Conservation (phyloP, 2,329 filamentous ascomycete species). For the Bipolaris bicolor region DNA sequence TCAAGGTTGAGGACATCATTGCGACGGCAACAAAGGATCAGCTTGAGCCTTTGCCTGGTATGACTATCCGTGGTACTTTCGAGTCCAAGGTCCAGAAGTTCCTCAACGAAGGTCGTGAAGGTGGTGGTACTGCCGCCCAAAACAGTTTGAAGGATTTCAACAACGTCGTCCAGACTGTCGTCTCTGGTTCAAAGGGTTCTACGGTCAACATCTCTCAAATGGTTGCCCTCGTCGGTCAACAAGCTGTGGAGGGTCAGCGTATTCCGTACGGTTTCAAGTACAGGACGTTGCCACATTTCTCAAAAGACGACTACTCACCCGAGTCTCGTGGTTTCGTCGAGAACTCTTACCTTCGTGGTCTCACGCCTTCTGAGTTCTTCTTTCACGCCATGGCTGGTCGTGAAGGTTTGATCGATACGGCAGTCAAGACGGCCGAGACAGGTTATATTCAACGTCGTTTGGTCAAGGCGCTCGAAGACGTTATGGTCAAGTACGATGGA, state of each 20-base stretch:
- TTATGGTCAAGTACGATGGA: constrained; percentile 96
- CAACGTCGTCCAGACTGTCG: constrained; percentile 95
- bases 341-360: constrained; percentile 94
- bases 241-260: constrained; percentile 97
- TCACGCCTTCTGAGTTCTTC: constrained; percentile 97
- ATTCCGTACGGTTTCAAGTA: constrained; percentile 99
- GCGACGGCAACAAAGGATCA: constrained; percentile 80
- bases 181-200: constrained; percentile 96
- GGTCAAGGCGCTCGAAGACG: constrained; percentile 96
- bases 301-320: constrained; percentile 98
- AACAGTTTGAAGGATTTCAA: constrained; percentile 93
- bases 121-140: constrained; percentile 90
- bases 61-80: constrained; percentile 98
- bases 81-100: constrained; percentile 96
- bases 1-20: constrained; percentile 77
- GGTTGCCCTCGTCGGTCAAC: constrained; percentile 96
- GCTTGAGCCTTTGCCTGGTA: constrained; percentile 92
- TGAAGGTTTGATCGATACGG: constrained; percentile 99
- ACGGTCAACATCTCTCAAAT: constrained; percentile 99
- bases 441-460: constrained; percentile 98
- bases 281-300: constrained; percentile 94
- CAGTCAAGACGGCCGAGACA: constrained; percentile 98
- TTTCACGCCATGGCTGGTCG: constrained; percentile 99
- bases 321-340: constrained; percentile 97
- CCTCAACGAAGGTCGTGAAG: constrained; percentile 93